Conservation (phyloP, 305 asterid genomes). For the Rubia tinctorum region DNA sequence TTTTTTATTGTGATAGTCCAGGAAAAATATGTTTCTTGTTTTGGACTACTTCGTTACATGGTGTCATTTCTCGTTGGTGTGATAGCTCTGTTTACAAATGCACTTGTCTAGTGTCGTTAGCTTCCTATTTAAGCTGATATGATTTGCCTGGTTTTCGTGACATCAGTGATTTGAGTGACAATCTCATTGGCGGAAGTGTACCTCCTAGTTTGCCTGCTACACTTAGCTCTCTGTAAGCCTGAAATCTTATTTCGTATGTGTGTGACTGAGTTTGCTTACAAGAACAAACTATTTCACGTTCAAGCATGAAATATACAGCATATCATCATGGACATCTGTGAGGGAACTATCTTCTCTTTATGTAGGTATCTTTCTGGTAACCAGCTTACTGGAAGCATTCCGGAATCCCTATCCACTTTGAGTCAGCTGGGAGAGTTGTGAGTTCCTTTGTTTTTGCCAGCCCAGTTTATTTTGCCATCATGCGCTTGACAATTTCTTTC, state of each 20-base stretch:
- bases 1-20: background rate
- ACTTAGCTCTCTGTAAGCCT: slow-evolving; percentile 62
- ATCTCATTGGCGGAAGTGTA: slow-evolving; percentile 81
- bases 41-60: background rate
- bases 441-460: slow-evolving; percentile 24
- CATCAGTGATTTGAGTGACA: slow-evolving; percentile 74
- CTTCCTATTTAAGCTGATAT: slow-evolving; percentile 12
- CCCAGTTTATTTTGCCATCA: background rate
- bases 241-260: background rate
- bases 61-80: background rate
- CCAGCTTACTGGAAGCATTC: slow-evolving; percentile 64
- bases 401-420: slow-evolving; percentile 45
- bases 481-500: background rate
- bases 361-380: slow-evolving; percentile 66
- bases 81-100: background rate
- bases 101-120: background rate
- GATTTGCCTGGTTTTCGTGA: slow-evolving; percentile 14
- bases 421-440: slow-evolving; percentile 66
- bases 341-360: background rate
- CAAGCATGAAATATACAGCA: background rate
- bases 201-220: slow-evolving; percentile 72
- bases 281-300: background rate
- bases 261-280: background rate
- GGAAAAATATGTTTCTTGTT: background rate
- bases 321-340: background rate